These are phyloP conservation scores for Nannochloris sp. DNA, from an alignment of 139 green algal species.

Conservation along the genomic window DNA sequence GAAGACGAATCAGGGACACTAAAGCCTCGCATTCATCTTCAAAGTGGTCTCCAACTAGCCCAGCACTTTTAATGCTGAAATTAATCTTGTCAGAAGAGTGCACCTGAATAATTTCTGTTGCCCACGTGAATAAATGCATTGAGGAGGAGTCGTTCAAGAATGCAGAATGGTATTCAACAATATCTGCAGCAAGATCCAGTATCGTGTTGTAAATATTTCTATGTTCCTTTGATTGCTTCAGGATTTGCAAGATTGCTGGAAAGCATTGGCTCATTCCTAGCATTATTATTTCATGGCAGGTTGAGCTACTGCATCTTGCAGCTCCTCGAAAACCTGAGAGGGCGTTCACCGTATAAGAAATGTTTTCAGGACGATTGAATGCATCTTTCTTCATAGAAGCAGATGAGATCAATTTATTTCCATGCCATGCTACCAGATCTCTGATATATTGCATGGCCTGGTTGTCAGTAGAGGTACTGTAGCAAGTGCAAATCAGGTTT, in stretches of 20 bases:
- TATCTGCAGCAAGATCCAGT: constrained; percentile 63
- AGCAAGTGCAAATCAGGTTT: neutral
- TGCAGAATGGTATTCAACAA: constrained; percentile 48
- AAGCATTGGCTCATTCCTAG: too few species aligned
- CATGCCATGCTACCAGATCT: too few species aligned
- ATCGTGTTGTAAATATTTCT: constrained; percentile 29
- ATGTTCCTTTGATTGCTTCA: neutral
- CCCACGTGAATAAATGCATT: constrained; percentile 38
- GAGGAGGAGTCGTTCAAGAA: constrained; percentile 13
- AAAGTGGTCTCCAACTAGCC: constrained; percentile 22
- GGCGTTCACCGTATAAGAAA: too few species aligned
- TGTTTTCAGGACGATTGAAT: too few species aligned
- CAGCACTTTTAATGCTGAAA: neutral
- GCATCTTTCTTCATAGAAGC: too few species aligned
- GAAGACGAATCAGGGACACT: constrained; percentile 65
- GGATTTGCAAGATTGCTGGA: neutral
- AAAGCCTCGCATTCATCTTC: constrained; percentile 41
- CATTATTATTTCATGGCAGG: too few species aligned
- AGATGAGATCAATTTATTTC: too few species aligned
- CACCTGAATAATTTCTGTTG: constrained; percentile 41
- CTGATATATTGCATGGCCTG: too few species aligned
- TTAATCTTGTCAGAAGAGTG: neutral
- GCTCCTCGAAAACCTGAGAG: too few species aligned
- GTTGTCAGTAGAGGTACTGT: neutral
- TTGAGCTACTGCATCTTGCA: too few species aligned